Conservation (phyloP, 2,329 filamentous ascomycete genomes). For the Rutstroemia sp. region DNA sequence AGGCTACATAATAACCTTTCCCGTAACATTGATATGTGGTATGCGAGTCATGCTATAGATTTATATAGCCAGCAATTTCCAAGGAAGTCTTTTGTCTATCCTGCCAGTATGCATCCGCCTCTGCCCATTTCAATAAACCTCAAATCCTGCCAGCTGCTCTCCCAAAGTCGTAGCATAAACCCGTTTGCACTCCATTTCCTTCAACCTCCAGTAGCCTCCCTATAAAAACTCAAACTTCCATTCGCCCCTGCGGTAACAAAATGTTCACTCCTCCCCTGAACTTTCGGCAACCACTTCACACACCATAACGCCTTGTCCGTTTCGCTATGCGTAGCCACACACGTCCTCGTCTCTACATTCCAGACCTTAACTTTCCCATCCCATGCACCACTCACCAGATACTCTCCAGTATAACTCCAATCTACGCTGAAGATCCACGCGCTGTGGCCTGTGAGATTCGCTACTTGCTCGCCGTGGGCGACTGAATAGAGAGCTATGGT, state of each 20-base stretch:
- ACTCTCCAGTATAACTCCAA: conserved; percentile 92
- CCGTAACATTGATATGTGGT: too few species aligned
- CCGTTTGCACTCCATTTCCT: not conserved
- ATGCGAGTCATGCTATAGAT: too few species aligned
- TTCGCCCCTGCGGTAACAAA: conserved; percentile 77
- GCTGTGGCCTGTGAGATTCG: conserved; percentile 69
- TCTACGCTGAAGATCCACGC: conserved; percentile 89
- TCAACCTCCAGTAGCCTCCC: conserved; percentile 64
- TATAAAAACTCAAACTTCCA: conserved; percentile 70
- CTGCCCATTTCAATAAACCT: not conserved
- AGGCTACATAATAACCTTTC: too few species aligned
- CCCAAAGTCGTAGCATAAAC: not conserved
- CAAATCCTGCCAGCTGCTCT: not conserved
- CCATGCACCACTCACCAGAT: conserved; percentile 77
- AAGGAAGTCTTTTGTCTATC: too few species aligned
- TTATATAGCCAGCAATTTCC: too few species aligned
- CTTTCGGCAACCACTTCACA: conserved; percentile 76
- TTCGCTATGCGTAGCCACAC: conserved; percentile 91
- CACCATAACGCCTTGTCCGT: conserved; percentile 79
- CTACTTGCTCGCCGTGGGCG: conserved; percentile 84
- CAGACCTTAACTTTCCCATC: conserved; percentile 96
- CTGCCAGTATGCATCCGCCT: too few species aligned
- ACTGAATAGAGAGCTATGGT: conserved; percentile 92
- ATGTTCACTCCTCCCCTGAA: conserved; percentile 48
- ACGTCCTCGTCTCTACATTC: conserved; percentile 75